Percentiles rank a stretch among this genome's conserved stretches.
phyloP scores from a whole-genome alignment of 2,329 filamentous ascomycete genomes.

The Dendryphion nanum region DNA sequence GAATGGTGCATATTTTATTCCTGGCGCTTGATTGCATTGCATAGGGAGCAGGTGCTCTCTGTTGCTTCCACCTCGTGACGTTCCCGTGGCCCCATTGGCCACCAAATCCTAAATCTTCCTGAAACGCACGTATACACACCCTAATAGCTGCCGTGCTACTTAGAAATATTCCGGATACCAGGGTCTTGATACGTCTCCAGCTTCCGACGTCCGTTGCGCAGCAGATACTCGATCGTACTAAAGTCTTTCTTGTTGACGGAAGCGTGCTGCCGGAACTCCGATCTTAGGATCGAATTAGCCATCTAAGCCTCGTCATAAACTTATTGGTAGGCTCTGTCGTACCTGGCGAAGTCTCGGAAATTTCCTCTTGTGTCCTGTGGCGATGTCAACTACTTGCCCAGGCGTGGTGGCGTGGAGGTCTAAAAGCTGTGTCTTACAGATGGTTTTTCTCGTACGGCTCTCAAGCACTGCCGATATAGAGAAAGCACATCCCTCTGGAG shows the following conservation, averaged over 20 bases:
- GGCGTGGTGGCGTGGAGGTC: not conserved
- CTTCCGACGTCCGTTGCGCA: slow-evolving; percentile 79
- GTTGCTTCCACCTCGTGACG: too few relatives aligned
- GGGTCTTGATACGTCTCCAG: slow-evolving; percentile 78
- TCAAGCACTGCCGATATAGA: slow-evolving; percentile 82
- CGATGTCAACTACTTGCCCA: slow-evolving; percentile 13
- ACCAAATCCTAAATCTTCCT: too few relatives aligned
- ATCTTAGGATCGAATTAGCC: slow-evolving; percentile 53
- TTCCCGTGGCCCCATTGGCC: too few relatives aligned
- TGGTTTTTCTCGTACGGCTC: slow-evolving; percentile 79
- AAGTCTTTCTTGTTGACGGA: slow-evolving; percentile 80
- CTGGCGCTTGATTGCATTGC: too few relatives aligned
- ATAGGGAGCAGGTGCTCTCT: too few relatives aligned
- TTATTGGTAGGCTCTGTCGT: too few relatives aligned
- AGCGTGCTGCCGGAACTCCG: slow-evolving; percentile 73
- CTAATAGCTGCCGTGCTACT: too few relatives aligned
- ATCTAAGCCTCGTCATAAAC: not conserved
- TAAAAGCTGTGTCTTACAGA: slow-evolving; percentile 43
- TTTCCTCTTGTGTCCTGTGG: slow-evolving; percentile 57
- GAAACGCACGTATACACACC: too few relatives aligned
- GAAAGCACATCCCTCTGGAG: slow-evolving; percentile 86
- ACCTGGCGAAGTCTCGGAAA: slow-evolving; percentile 66
- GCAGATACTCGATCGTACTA: slow-evolving; percentile 76
- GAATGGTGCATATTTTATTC: too few relatives aligned
- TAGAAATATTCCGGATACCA: slow-evolving; percentile 71